Evolutionary conservation across 305 asterid species (phyloP).

Genomic region (Andrographis paniculata): DNA sequence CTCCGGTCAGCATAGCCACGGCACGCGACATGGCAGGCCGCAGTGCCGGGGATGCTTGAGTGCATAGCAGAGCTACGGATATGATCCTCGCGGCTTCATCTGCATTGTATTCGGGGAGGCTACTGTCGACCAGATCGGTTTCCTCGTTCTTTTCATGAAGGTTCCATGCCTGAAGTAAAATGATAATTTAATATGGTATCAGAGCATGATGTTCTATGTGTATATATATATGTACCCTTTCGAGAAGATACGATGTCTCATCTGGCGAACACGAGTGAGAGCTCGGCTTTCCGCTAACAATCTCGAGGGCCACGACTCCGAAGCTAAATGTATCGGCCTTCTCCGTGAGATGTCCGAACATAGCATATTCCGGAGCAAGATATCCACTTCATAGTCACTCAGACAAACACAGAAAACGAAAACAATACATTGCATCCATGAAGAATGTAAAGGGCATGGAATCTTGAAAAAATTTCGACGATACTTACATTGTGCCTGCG

Average conservation of each 20-base stretch:
- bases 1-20: slow-evolving; percentile 81
- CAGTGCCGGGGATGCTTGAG: slow-evolving; percentile 61
- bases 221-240: no score
- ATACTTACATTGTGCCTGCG: slow-evolving; percentile 82
- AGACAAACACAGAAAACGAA: slow-evolving; percentile 2
- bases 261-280: slow-evolving; percentile 49
- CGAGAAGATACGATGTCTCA: slow-evolving; percentile 72
- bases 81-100: slow-evolving; percentile 40
- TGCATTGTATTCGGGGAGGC: slow-evolving; percentile 26
- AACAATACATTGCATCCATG: no score
- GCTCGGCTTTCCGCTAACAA: slow-evolving; percentile 61
- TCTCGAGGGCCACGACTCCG: slow-evolving; percentile 66
- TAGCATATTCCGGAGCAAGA: slow-evolving; percentile 22
- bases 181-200: no score
- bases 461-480: no score
- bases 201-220: no score
- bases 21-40: slow-evolving; percentile 87
- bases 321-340: slow-evolving; percentile 26
- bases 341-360: not conserved
- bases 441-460: no score
- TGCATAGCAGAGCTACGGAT: slow-evolving; percentile 63
- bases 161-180: slow-evolving; percentile 78
- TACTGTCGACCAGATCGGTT: slow-evolving; percentile 49
- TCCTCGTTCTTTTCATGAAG: slow-evolving; percentile 48
- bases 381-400: slow-evolving; percentile 24